phyloP scores from a whole-genome alignment of 371 early-diverging fungal species.

The Mucor ambiguus region DNA sequence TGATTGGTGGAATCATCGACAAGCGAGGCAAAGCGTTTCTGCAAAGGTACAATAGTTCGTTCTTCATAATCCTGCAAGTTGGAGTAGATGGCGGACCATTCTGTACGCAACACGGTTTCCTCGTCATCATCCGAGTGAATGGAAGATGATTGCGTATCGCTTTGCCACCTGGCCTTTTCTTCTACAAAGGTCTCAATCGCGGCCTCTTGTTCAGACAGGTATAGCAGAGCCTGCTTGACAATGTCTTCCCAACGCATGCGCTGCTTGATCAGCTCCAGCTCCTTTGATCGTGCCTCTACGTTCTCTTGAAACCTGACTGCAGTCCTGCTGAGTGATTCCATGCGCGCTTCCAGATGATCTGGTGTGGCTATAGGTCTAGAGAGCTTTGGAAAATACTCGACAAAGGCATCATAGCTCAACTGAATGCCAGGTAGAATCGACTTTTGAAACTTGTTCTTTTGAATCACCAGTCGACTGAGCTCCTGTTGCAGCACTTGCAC shows the following conservation, averaged over 20 bases:
- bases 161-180: conserved; percentile 43
- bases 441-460: conserved; percentile 29
- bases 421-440: conserved; percentile 32
- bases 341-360: conserved; percentile 46
- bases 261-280: conserved; percentile 33
- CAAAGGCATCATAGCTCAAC: conserved; percentile 36
- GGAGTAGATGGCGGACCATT: conserved; percentile 16
- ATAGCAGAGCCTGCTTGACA: conserved; percentile 25
- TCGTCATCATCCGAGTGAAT: conserved; percentile 18
- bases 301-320: conserved; percentile 34
- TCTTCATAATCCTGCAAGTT: conserved; percentile 24
- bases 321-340: conserved; percentile 36
- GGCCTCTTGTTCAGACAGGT: conserved; percentile 19
- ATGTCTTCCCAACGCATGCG: conserved; percentile 28
- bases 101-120: conserved; percentile 24
- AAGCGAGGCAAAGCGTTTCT: conserved; percentile 20
- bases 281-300: conserved; percentile 27
- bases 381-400: conserved; percentile 37
- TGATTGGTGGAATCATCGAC: conserved; percentile 11
- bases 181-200: conserved; percentile 36
- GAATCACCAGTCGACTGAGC: conserved; percentile 22
- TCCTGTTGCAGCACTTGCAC: conserved; percentile 28
- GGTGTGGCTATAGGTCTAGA: conserved; percentile 44
- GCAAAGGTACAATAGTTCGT: conserved; percentile 13
- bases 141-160: background rate